Percentiles rank a stretch among this genome's conserved stretches.
phyloP scores from a whole-genome alignment of 2,329 filamentous ascomycete genomes.

The Botryotinia convoluta region DNA sequence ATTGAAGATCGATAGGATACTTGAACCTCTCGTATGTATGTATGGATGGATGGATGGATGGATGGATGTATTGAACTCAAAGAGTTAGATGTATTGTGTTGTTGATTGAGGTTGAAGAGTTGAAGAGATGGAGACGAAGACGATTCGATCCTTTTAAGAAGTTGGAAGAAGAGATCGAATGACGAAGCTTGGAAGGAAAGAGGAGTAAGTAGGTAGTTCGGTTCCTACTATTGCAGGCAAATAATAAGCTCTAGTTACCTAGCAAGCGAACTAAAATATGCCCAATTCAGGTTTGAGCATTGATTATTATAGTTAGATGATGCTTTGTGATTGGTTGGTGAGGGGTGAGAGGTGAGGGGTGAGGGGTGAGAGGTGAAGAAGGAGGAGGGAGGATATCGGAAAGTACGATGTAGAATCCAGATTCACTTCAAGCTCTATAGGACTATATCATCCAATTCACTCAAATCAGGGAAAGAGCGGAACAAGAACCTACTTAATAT shows the following conservation, averaged over 20 bases:
- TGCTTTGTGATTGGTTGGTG: neutral
- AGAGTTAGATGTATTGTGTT: neutral
- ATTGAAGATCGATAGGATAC: slow-evolving; percentile 4
- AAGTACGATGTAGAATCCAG: neutral
- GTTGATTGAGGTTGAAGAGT: neutral
- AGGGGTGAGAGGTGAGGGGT: neutral
- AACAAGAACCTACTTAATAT: no score
- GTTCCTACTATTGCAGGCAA: neutral
- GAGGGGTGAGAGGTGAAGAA: neutral
- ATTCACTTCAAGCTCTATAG: neutral
- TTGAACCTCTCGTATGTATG: neutral
- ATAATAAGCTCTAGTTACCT: neutral
- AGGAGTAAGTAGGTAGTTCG: neutral
- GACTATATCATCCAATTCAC: neutral
- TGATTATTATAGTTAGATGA: neutral
- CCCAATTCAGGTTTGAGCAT: neutral
- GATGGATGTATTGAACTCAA: no score
- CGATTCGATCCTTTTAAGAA: neutral
- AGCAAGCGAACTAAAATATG: neutral
- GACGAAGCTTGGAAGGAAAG: neutral
- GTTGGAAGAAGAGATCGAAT: neutral
- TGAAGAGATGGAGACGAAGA: no score
- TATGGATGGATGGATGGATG: neutral
- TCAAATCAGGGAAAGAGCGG: neutral
- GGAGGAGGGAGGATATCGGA: neutral